Percentiles rank a stretch among this genome's conserved stretches.
Evolutionary conservation across 495 filamentous ascomycete genomes (phyloP).

Genomic region (Aspergillus hancockii): DNA sequence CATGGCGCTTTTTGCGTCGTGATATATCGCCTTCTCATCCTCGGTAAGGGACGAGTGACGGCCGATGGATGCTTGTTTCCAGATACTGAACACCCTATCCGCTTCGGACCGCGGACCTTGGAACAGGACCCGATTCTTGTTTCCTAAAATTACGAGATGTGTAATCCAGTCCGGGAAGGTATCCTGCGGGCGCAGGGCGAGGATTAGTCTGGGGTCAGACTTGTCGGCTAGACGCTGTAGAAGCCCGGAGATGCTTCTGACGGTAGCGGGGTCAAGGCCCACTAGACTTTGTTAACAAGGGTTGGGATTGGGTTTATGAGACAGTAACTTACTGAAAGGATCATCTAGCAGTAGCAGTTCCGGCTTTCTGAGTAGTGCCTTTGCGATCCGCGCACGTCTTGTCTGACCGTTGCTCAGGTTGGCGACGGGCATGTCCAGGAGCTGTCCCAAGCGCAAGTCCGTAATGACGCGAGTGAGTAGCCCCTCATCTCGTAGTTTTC

Average conservation of each 20-base stretch:
- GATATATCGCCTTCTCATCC: conserved; percentile 10
- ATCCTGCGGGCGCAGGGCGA: conserved; percentile 83
- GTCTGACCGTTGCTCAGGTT: conserved; percentile 94
- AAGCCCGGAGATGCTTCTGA: conserved; percentile 65
- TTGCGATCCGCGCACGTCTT: conserved; percentile 81
- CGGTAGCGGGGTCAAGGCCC: conserved; percentile 86
- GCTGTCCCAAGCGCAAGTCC: conserved; percentile 62
- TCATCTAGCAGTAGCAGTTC: conserved; percentile 88
- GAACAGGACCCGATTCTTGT: conserved; percentile 56
- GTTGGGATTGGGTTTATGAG: background rate
- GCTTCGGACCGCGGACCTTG: conserved; percentile 29
- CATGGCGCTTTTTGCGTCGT: conserved; percentile 16
- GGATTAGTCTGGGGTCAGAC: conserved; percentile 66
- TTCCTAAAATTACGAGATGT: conserved; percentile 68
- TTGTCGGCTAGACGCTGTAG: conserved; percentile 64
- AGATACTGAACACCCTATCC: conserved; percentile 25
- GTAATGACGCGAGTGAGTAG: conserved; percentile 60
- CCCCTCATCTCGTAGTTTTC: conserved; percentile 37
- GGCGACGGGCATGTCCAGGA: conserved; percentile 77
- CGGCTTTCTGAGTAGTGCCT: conserved; percentile 74
- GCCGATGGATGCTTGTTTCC: conserved; percentile 18
- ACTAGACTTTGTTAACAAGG: conserved; percentile 39
- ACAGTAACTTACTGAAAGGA: conserved; percentile 69
- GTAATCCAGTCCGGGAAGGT: conserved; percentile 86
- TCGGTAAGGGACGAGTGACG: background rate